Evolutionary conservation across 2,329 filamentous ascomycete species (phyloP), one percentile per base, ranked within the genome.

Genomic region (Aspergillus neoniger): DNA sequence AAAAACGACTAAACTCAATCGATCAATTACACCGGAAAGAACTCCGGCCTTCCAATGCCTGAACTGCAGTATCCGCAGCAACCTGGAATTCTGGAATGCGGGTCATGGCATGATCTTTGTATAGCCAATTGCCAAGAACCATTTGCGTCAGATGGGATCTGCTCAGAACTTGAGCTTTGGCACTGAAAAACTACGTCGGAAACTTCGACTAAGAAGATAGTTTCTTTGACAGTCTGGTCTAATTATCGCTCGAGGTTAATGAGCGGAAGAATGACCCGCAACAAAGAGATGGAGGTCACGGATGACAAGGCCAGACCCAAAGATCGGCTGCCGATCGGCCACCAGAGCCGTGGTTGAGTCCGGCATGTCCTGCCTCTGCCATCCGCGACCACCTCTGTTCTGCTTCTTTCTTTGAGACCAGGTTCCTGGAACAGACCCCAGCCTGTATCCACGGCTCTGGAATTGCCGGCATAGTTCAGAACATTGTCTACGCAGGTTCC

Each of bases 41-140:
- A 8, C 25, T 41, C 25, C 28, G 28, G 9, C 28, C 28, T 30
- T 30, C 28, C 12, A 49, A 17, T 50, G 36, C 47, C 38, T 51
- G 56, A 36, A 36, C 44, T 23, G 9, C 53, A 44, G 60, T 61
- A 57, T 54, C 32, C 64, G 59, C 58, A 57, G 66, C 66, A 68
- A 65, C 63, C 59, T 30, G 59, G 61, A 56, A 64, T 58, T 60
- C 50, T 59, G 62, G 66, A 67, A 68, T 68, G 66, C 61, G 61
- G 66, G 60, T 52, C 60, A 28, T 36, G 30, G 36, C 55, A 41
- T 50, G 55, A 21, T n/a, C 50, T 55, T 17, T 32, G 21, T 54
- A 44, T 32, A 49, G 43, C 55, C 47, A 12, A 32, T 23, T 14
- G 28, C 14, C 5, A 36, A 23, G 4, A 10, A 38, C 19, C 8